Conservation (phyloP, 371 early-diverging fungal genomes). For the Mucor plumbeus region DNA sequence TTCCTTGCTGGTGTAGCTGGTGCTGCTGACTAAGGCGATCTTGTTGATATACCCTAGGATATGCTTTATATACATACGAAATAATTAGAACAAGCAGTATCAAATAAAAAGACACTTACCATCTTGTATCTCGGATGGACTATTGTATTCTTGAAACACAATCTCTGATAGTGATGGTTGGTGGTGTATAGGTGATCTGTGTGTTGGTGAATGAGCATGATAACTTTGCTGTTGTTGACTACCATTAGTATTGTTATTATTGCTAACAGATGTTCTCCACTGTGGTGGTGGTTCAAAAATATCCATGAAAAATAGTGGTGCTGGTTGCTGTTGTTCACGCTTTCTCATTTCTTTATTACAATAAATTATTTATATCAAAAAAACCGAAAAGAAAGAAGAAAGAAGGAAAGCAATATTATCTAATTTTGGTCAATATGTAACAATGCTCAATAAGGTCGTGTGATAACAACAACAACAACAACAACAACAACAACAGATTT, state of each 20-base stretch:
- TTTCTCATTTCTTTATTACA: neutral
- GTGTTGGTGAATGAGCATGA: constrained; percentile 14
- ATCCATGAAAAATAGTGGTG: constrained; percentile 13
- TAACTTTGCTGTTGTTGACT: neutral
- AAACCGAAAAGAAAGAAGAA: neutral
- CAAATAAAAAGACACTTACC: neutral
- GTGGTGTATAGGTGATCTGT: constrained; percentile 29
- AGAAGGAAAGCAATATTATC: neutral
- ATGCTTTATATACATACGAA: neutral
- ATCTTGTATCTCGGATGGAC: constrained; percentile 1
- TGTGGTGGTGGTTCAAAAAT: constrained; percentile 27
- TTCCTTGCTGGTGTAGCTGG: neutral
- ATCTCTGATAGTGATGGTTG: constrained; percentile 32
- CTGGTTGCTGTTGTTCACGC: constrained; percentile 3
- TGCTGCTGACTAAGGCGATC: constrained; percentile 8
- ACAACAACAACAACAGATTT: neutral
- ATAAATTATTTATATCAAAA: neutral
- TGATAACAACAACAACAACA: constrained; percentile 7
- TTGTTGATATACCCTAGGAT: constrained; percentile 15
- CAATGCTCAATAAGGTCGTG: constrained; percentile 1
- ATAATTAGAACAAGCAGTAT: neutral
- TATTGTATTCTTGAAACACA: constrained; percentile 24
- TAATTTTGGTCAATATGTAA: neutral
- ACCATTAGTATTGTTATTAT: neutral
- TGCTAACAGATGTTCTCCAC: constrained; percentile 16